phyloP scores from a whole-genome alignment of 306 rosid genomes.

The Chamaecrista fasciculata region DNA sequence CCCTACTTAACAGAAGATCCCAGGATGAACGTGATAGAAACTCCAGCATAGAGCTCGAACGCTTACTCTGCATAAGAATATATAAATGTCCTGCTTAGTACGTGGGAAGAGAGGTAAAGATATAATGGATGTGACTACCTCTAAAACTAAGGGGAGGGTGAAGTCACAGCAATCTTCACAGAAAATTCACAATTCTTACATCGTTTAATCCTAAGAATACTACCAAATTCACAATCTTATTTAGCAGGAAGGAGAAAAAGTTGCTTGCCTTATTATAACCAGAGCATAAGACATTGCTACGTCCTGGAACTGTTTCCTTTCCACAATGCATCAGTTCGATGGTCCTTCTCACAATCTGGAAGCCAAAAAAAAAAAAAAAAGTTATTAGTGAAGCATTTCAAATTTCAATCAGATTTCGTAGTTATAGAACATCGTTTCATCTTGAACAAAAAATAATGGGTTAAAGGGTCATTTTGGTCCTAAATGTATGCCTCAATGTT shows the following conservation, averaged over 20 bases:
- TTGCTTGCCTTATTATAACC: slow-evolving; percentile 50
- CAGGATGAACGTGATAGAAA: slow-evolving; percentile 61
- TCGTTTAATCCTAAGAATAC: slow-evolving; percentile 8
- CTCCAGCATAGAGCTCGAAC: slow-evolving; percentile 49
- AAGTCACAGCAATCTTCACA: slow-evolving; percentile 24
- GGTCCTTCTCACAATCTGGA: slow-evolving; percentile 58
- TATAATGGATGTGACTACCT: not conserved
- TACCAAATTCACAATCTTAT: too few species aligned
- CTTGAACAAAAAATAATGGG: too few species aligned
- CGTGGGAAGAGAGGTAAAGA: not conserved
- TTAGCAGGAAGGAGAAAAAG: too few species aligned
- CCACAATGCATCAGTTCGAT: slow-evolving; percentile 41
- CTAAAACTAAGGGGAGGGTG: slow-evolving; percentile 11
- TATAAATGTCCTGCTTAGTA: not conserved
- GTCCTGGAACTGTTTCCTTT: not conserved
- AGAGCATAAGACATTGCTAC: slow-evolving; percentile 56
- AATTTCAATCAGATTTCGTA: too few species aligned
- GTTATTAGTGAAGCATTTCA: not conserved
- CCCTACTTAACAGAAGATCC: slow-evolving; percentile 72
- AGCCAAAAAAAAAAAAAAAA: slow-evolving; percentile 19
- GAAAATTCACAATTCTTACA: not conserved
- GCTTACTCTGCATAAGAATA: slow-evolving; percentile 42
- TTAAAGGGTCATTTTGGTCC: too few species aligned
- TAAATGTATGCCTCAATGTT: too few species aligned
- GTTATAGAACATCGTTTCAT: too few species aligned